Conservation (phyloP, 306 rosid species). For the Comarum palustre region DNA sequence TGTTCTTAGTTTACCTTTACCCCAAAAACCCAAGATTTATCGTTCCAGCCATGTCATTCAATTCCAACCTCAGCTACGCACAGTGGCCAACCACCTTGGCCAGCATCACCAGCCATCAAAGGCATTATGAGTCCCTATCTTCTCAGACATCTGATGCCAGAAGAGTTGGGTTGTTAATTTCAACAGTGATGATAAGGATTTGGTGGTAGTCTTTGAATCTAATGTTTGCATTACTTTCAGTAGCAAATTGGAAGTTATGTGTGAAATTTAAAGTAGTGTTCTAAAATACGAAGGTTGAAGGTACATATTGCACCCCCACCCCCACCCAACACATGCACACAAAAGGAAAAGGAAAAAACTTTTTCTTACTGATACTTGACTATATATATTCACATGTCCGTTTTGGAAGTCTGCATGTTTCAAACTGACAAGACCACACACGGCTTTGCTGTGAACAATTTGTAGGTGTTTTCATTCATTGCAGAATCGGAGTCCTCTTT, state of each 20-base stretch:
- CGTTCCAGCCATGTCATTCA: background rate
- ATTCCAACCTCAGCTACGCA: background rate
- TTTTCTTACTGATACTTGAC: background rate
- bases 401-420: background rate
- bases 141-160: background rate
- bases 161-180: background rate
- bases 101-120: background rate
- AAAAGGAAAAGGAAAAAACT: background rate
- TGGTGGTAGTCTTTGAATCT: background rate
- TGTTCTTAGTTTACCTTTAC: background rate
- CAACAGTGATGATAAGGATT: background rate
- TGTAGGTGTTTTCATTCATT: conserved; percentile 57
- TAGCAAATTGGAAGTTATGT: background rate
- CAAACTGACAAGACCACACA: background rate
- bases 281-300: background rate
- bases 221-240: background rate
- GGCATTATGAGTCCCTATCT: background rate
- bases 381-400: background rate
- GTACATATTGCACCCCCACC: background rate
- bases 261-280: background rate
- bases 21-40: background rate
- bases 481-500: conserved; percentile 49
- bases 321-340: no score
- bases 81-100: background rate
- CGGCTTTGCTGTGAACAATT: background rate